phyloP scores from a whole-genome alignment of 768 basidiomycete genomes.

The Boletus edulis region DNA sequence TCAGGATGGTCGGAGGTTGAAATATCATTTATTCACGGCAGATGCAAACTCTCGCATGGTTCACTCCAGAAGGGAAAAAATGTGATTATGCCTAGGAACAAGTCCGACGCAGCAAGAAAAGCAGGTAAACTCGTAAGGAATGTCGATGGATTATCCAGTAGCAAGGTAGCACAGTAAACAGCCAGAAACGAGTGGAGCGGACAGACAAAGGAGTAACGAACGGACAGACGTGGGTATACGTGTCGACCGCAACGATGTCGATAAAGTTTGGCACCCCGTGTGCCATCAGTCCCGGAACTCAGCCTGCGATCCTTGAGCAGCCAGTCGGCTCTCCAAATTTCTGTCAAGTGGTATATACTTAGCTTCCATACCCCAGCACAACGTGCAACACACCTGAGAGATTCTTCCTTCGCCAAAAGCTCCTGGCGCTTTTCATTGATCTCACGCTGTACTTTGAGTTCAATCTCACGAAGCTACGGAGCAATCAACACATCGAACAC shows the following conservation, averaged over 20 bases:
- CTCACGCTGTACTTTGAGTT: slow-evolving; percentile 96
- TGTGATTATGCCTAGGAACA: slow-evolving; percentile 22
- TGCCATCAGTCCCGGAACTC: slow-evolving; percentile 69
- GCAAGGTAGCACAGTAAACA: slow-evolving; percentile 35
- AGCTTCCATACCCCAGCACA: neutral
- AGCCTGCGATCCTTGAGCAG: slow-evolving; percentile 80
- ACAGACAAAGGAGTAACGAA: slow-evolving; percentile 37
- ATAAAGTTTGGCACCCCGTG: slow-evolving; percentile 20
- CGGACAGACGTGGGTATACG: slow-evolving; percentile 33
- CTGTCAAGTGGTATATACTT: slow-evolving; percentile 35
- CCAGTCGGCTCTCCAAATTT: slow-evolving; percentile 87
- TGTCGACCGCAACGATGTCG: slow-evolving; percentile 25
- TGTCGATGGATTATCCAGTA: slow-evolving; percentile 38
- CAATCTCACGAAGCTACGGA: slow-evolving; percentile 87
- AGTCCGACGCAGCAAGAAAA: slow-evolving; percentile 28
- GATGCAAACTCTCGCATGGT: neutral
- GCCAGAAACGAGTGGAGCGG: slow-evolving; percentile 31
- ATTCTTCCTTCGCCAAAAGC: slow-evolving; percentile 93
- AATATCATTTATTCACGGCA: slow-evolving; percentile 17
- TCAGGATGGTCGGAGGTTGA: slow-evolving; percentile 27
- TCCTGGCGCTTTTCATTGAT: slow-evolving; percentile 98
- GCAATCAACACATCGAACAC: slow-evolving; percentile 11
- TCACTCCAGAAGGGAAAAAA: slow-evolving; percentile 10
- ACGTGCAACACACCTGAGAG: slow-evolving; percentile 61
- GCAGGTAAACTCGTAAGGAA: slow-evolving; percentile 31